Base-by-base conservation (phyloP, 139 green algal genomes). In the Nannochloris sp. region DNA sequence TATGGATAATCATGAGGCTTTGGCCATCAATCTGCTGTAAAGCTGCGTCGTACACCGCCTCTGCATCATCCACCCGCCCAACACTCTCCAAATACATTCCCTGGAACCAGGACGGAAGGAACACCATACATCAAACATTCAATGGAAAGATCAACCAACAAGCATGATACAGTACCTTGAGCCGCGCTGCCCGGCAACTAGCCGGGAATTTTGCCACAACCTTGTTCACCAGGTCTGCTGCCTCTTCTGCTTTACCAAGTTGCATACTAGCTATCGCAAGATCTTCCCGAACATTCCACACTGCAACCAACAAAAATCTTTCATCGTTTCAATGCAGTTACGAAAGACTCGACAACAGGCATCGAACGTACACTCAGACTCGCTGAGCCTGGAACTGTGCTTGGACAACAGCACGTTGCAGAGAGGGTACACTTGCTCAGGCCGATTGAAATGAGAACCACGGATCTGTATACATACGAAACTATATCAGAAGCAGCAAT, bases 221-320 rank as follows among this genome's bases (percentile, higher is more conserved):
- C 5, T 73, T 73, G 43, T 73, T 65, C 29, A 94, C 66, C 12
- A 91, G 71, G 3, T 40, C 55, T 8, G 71, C 48, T n/a, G 87
- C 87, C 40, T 83, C 69, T 2, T 55, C 28, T 5, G 76, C 63
- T 11, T 76, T 79, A 30, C 76, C 74, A 3, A 40, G 56, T 59
- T 90, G 83, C 64, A 95, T 64, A 4, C 80, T 73, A 17, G 88
- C 85, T 1, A 87, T 58, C 0, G 84, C 79, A 26, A 90, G 84
- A 65, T 95, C 87, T 73, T 95, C 87, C 43, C 85, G 73, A 16
- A 95, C 48, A 14, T 83, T 59, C 87, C 87, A 95, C 33, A 90
- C 85, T 93, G 82, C 62, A 66, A 55, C 33, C 33, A 40, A 6
- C 33, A 40, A 40, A 12, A 40, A 12, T 40, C 33, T 0, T 40